Percentiles rank a stretch among this genome's conserved stretches.
phyloP scores from a whole-genome alignment of 345 rosid genomes.

The Viola odorata region DNA sequence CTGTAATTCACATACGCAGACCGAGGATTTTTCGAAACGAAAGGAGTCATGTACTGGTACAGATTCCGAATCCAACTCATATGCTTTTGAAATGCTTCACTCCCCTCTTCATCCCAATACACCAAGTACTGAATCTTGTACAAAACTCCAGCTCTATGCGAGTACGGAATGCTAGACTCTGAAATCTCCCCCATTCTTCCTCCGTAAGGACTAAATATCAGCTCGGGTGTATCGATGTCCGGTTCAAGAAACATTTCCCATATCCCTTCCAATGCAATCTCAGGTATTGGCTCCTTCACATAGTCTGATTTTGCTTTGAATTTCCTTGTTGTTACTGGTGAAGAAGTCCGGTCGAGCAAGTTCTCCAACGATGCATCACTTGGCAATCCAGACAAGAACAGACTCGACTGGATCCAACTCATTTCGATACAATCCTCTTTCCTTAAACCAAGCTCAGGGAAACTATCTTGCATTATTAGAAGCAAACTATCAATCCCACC shows the following conservation, averaged over 20 bases:
- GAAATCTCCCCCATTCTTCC: slow-evolving; percentile 16
- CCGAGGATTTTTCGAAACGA: slow-evolving; percentile 18
- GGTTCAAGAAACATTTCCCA: slow-evolving; percentile 2
- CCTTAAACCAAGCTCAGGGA: slow-evolving; percentile 8
- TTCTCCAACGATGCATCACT: background rate
- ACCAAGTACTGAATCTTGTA: slow-evolving; percentile 15
- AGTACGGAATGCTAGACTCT: slow-evolving; percentile 11
- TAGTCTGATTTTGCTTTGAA: slow-evolving; percentile 18
- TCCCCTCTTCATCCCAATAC: slow-evolving; percentile 2
- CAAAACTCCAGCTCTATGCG: slow-evolving; percentile 16
- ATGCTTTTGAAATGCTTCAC: background rate
- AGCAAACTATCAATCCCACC: slow-evolving; percentile 1
- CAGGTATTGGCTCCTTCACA: slow-evolving; percentile 10
- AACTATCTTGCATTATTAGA: slow-evolving; percentile 2
- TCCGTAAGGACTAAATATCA: slow-evolving; percentile 15
- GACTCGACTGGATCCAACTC: slow-evolving; percentile 10
- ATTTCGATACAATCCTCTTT: slow-evolving; percentile 12
- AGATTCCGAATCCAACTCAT: slow-evolving; percentile 11
- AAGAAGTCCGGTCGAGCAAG: background rate
- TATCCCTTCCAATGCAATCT: background rate
- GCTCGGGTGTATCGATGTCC: background rate
- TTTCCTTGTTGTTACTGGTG: background rate
- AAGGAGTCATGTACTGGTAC: slow-evolving; percentile 13
- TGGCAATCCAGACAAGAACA: slow-evolving; percentile 3
- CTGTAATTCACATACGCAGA: slow-evolving; percentile 15